Evolutionary conservation across 345 rosid genomes (phyloP), one percentile per base, ranked within the genome.

Genomic region (Pistacia integerrima): DNA sequence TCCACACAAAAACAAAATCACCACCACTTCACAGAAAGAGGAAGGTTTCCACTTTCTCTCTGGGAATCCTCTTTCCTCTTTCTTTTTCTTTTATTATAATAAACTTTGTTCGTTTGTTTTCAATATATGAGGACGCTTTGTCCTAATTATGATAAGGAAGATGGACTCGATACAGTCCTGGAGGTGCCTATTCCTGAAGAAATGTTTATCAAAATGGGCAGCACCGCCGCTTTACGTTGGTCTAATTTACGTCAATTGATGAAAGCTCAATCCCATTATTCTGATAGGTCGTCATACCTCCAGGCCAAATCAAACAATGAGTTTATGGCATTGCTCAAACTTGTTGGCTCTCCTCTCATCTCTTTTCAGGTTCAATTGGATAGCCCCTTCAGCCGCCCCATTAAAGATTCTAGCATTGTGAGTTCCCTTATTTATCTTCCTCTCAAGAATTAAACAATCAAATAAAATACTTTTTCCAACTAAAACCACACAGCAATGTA

Each of bases 311-410:
- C 97, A 3, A 86, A 86, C 65, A 88, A 69, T 9, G 99, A 96
- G 86, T 93, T 96, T 75, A 80, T 91, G 78, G 93, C 99, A 4
- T 87, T 96, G 92, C 90, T 96, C 60, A 96, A 96, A 87, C 91
- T 92, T 22, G 97, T 96, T 30, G 97, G 99, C 10, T 85, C 94
- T 66, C 98, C 99, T 80, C 93, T 93, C 41, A 82, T 93, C 71
- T 97, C 99, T 36, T 92, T 91, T 38, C 97, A 89, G 70, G 86
- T 89, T 54, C 89, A 84, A 33, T 79, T 89, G 8, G 86, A 84
- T 61, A 82, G 68, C 18, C 84, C 81, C 33, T 84, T 89, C 69
- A 82, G 83, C 61, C 82, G 86, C 36, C 80, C 90, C 46, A 72
- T 92, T 74, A 87, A 78, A 5, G 82, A 90, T 74, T 70, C 86